Evolutionary conservation across 148 eudicot genomes (phyloP), one percentile per base, ranked within the genome.

Genomic region (Fagopyrum homotropicum): DNA sequence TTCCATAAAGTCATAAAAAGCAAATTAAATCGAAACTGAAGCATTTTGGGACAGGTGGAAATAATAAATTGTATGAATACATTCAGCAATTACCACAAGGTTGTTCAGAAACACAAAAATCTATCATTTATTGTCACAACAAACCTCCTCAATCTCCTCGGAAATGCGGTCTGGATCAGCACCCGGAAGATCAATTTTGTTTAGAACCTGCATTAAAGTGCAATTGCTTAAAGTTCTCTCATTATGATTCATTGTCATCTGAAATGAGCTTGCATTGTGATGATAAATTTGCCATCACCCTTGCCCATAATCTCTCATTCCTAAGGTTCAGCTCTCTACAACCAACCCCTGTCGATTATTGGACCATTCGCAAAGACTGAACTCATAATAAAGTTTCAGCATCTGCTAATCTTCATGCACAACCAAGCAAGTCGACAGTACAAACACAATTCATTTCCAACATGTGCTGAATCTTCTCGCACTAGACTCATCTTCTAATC

Each of bases 121-220:
- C 64, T 56, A 22, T 43, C 35, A 84, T n/a, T 44, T 16, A n/a
- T 35, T 45, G 66, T 35, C 15, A 30, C 35, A 79, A 86, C 92
- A 70, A 80, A 95, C 98, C 97, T 95, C 98, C 86, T 95, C 98
- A 75, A 95, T 95, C 85, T 95, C 97, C 84, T 81, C 79, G 73
- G 86, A 73, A 81, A 95, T 90, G 75, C 93, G 96, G 75, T 82
- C 86, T 75, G 98, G 94, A 64, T 95, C 98, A 30, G 98, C 98
- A 75, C 98, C 97, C 47, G 98, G 98, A 80, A 95, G 88, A 77
- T 95, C 98, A 80, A 95, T 90, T 81, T 95, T 95, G 85, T 95
- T 95, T 74, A 95, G 81, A 83, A 95, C 98, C 98, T 95, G 90
- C 80, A 76, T 69, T 7, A 35, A 40, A 35, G 71, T 5, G 17